phyloP scores from a whole-genome alignment of 2,329 filamentous ascomycete species.

The Colletotrichum endophyticum region DNA sequence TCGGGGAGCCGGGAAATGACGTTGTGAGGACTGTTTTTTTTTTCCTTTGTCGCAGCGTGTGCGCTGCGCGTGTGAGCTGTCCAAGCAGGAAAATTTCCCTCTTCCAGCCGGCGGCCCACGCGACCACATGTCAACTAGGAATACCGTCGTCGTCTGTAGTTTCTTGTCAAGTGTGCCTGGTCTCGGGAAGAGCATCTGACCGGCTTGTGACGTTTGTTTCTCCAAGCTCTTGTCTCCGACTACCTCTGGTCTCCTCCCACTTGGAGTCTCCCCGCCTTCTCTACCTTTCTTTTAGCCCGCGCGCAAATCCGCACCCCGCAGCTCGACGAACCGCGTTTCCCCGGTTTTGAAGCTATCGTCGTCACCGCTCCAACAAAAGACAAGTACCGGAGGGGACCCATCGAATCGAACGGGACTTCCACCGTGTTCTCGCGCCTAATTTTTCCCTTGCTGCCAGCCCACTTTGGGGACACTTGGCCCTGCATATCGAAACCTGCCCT shows the following conservation, averaged over 20 bases:
- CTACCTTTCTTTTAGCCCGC: neutral
- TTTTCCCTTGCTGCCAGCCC: neutral
- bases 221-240: neutral
- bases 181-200: neutral
- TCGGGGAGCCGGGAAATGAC: neutral
- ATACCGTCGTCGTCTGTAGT: neutral
- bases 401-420: neutral
- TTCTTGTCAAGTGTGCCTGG: neutral
- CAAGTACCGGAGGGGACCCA: neutral
- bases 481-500: neutral
- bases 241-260: neutral
- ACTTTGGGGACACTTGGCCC: conserved; percentile 1
- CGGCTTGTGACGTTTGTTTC: neutral
- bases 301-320: neutral
- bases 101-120: conserved; percentile 1
- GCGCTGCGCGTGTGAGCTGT: neutral
- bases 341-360: conserved; percentile 15
- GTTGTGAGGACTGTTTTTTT: neutral
- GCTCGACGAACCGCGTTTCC: neutral
- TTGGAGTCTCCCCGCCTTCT: neutral
- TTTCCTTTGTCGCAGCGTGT: neutral
- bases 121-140: conserved; percentile 17
- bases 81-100: conserved; percentile 7
- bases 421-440: neutral
- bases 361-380: conserved; percentile 11